Conservation (phyloP, 371 early-diverging fungal genomes). For the Mortierella sp. region DNA sequence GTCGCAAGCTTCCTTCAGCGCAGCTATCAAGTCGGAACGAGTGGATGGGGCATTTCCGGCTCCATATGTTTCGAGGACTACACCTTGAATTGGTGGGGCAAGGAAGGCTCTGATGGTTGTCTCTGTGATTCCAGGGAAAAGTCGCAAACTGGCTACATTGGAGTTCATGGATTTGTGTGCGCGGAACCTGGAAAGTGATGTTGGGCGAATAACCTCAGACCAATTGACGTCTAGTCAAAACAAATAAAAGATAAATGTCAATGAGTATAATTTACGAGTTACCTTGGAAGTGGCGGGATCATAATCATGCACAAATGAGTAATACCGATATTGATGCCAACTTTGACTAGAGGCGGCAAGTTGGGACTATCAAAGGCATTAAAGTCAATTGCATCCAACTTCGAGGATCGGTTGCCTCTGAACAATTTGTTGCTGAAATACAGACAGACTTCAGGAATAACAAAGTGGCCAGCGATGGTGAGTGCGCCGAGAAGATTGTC, state of each 20-base stretch:
- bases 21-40: conserved; percentile 83
- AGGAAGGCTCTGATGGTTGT: conserved; percentile 90
- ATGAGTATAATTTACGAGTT: neutral
- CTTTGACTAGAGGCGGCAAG: conserved; percentile 85
- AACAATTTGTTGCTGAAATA: conserved; percentile 95
- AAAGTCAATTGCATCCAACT: conserved; percentile 95
- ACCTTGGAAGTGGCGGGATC: neutral
- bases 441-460: conserved; percentile 96
- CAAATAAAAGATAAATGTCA: neutral
- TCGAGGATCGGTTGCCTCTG: conserved; percentile 96
- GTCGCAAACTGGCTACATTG: conserved; percentile 89
- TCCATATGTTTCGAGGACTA: conserved; percentile 96
- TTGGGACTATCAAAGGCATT: conserved; percentile 98
- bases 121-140: conserved; percentile 96
- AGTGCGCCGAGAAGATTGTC: conserved; percentile 95
- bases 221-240: conserved; percentile 86
- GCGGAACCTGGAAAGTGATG: conserved; percentile 83
- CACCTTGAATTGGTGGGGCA: conserved; percentile 88
- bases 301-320: conserved; percentile 13
- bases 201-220: conserved; percentile 90
- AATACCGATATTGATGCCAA: conserved; percentile 93
- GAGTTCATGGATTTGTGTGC: conserved; percentile 87
- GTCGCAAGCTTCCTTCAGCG: conserved; percentile 89
- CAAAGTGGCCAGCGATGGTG: conserved; percentile 95
- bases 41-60: conserved; percentile 96